Evolutionary conservation across 176 grass and related monocot genomes (phyloP).

Genomic region (Paspalum notatum): DNA sequence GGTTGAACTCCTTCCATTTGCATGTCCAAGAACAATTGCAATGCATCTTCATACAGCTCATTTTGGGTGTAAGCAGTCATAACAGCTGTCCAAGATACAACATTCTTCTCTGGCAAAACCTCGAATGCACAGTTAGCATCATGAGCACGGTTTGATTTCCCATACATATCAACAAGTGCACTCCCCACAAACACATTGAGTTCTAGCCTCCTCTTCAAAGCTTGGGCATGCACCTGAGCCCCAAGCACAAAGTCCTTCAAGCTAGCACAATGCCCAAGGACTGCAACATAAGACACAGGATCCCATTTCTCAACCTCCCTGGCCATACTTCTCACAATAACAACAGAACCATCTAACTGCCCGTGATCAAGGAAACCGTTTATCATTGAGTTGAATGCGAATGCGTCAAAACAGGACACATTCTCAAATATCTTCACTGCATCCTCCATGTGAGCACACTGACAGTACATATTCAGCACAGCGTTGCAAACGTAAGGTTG

Average conservation of each 20-base stretch:
- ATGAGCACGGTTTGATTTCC: slow-evolving; percentile 57
- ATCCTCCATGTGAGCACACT: neutral
- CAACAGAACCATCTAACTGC: slow-evolving; percentile 37
- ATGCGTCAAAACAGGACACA: slow-evolving; percentile 49
- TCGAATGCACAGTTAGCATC: slow-evolving; percentile 53
- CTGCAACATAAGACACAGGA: slow-evolving; percentile 41
- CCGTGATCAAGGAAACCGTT: slow-evolving; percentile 70
- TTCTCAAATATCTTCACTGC: slow-evolving; percentile 44
- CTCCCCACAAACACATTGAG: slow-evolving; percentile 51
- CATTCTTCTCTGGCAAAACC: slow-evolving; percentile 63
- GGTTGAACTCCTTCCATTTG: slow-evolving; percentile 54
- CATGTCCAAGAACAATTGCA: slow-evolving; percentile 74
- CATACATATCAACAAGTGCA: slow-evolving; percentile 80
- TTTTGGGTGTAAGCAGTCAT: slow-evolving; percentile 71
- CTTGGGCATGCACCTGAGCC: slow-evolving; percentile 58
- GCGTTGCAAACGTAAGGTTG: slow-evolving; percentile 57
- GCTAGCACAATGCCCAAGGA: slow-evolving; percentile 72
- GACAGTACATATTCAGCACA: slow-evolving; percentile 71
- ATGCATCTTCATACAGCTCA: slow-evolving; percentile 71
- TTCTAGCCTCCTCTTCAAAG: slow-evolving; percentile 58
- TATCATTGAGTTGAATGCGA: slow-evolving; percentile 62
- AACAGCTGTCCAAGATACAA: slow-evolving; percentile 79
- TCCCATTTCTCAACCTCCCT: slow-evolving; percentile 62
- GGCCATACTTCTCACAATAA: slow-evolving; percentile 50
- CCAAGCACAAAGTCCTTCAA: slow-evolving; percentile 60